These are phyloP conservation scores for Trichoderma hamatum DNA, from an alignment of 2,329 filamentous ascomycete genomes.

Conservation along the genomic window DNA sequence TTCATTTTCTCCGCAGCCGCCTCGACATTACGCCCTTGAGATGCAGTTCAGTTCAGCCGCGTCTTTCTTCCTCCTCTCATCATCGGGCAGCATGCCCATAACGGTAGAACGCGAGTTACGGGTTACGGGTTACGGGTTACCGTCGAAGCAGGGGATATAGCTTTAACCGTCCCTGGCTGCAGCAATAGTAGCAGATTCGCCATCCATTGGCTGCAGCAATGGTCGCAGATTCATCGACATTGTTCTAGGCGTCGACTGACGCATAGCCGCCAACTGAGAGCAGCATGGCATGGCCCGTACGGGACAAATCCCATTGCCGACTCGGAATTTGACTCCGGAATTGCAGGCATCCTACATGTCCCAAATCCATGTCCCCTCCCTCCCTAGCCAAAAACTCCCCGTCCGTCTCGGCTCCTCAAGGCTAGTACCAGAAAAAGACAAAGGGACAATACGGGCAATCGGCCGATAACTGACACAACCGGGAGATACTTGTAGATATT, in stretches of 20 bases:
- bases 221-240: neutral
- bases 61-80: neutral
- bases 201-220: too few species aligned
- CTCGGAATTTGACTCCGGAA: neutral
- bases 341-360: neutral
- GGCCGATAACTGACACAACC: conserved; percentile 1
- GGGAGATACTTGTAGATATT: neutral
- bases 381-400: neutral
- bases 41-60: neutral
- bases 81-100: neutral
- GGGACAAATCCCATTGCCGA: neutral
- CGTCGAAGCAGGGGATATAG: neutral
- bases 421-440: neutral
- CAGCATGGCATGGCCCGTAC: neutral
- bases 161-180: neutral
- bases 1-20: neutral
- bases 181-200: too few species aligned
- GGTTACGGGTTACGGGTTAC: too few species aligned
- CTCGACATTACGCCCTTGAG: neutral
- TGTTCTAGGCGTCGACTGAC: neutral
- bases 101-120: neutral
- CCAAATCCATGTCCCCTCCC: neutral
- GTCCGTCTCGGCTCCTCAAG: neutral
- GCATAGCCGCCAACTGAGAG: neutral
- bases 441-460: neutral